A percentile compares a stretch with the other conserved stretches of the same genome.
These are phyloP conservation scores for Talaromyces sp. DNA, from an alignment of 2,329 filamentous ascomycete genomes.

Conservation along the genomic window DNA sequence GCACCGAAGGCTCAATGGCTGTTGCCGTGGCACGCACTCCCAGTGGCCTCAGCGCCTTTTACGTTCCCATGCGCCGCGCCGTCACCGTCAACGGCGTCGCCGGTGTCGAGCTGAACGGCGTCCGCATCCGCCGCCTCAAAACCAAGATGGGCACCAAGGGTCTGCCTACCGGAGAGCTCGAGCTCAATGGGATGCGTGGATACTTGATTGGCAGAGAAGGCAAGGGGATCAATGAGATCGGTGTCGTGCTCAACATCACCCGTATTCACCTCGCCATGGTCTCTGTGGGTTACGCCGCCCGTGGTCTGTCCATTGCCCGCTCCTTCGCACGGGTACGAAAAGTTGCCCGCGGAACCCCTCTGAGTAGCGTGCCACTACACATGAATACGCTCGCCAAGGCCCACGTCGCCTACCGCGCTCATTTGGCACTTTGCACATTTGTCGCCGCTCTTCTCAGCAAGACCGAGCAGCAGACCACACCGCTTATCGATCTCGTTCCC, in stretches of 20 bases:
- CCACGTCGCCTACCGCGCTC: slow-evolving; percentile 37
- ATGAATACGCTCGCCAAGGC: slow-evolving; percentile 36
- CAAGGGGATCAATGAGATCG: slow-evolving; percentile 64
- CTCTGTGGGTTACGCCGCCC: slow-evolving; percentile 36
- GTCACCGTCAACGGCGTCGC: slow-evolving; percentile 17
- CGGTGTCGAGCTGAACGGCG: slow-evolving; percentile 56
- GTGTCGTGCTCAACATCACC: slow-evolving; percentile 65
- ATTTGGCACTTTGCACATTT: slow-evolving; percentile 38
- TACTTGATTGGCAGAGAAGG: slow-evolving; percentile 66
- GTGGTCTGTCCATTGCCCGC: slow-evolving; percentile 39
- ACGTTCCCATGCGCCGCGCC: slow-evolving; percentile 56
- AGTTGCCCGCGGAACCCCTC: slow-evolving; percentile 32
- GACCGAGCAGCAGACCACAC: slow-evolving; percentile 23
- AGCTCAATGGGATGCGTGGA: slow-evolving; percentile 58
- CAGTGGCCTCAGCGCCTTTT: slow-evolving; percentile 56
- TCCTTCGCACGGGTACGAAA: slow-evolving; percentile 40
- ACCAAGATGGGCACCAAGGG: slow-evolving; percentile 67
- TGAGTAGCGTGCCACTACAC: slow-evolving; percentile 41
- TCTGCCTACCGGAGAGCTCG: slow-evolving; percentile 69
- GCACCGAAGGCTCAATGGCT: slow-evolving; percentile 62
- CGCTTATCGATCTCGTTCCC: slow-evolving; percentile 22
- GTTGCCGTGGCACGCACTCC: slow-evolving; percentile 59
- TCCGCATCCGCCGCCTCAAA: slow-evolving; percentile 67
- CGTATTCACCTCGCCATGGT: slow-evolving; percentile 41
- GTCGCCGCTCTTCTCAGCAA: slow-evolving; percentile 34